Evolutionary conservation across 2,329 filamentous ascomycete species (phyloP), one percentile per base, ranked within the genome.

Genomic region (Penicillium sp.): DNA sequence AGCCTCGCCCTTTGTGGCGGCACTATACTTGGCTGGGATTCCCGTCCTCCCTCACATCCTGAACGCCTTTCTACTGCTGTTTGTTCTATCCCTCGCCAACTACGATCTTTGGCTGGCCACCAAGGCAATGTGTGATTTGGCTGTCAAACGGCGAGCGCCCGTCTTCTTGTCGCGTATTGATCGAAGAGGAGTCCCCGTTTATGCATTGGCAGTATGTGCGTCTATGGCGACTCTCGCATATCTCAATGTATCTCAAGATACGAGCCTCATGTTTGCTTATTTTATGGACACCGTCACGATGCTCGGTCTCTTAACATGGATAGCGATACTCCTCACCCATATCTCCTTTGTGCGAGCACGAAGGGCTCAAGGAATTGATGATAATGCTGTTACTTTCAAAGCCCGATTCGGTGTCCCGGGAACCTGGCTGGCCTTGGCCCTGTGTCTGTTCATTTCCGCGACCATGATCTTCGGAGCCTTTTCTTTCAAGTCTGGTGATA

Each of bases 381-480:
- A 84, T 63, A 72, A 73, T 4, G 67, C 71, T 27, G 73, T 87
- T 50, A 78, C 81, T 0, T 90, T 85, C 65, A 76, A 75, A 24
- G 85, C 88, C 0, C 88, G 88, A 0, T 78, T 91, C 24, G 87
- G 88, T 23, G 73, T 83, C 40, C 79, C 70, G 55, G 88, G 88
- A 4, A 88, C 84, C 0, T 82, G 81, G 66, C 72, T 76, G 48
- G 85, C 85, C 0, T 75, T 92, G 3, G 71, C 78, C 62, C 82
- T 89, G 68, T 89, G 86, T 71, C 75, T 79, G 60, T 67, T 92
- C 20, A 86, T 93, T 52, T 81, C 86, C 1, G 64, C 92, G 50
- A 91, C 88, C 64, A 92, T 92, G 79, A 89, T 89, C 74, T 90
- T 84, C 69, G 77, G 80, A 47, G 81, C 86, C 42, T 90, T 92